Conservation (phyloP, 352 stramenopile species). For the Pythium utonaiense region DNA sequence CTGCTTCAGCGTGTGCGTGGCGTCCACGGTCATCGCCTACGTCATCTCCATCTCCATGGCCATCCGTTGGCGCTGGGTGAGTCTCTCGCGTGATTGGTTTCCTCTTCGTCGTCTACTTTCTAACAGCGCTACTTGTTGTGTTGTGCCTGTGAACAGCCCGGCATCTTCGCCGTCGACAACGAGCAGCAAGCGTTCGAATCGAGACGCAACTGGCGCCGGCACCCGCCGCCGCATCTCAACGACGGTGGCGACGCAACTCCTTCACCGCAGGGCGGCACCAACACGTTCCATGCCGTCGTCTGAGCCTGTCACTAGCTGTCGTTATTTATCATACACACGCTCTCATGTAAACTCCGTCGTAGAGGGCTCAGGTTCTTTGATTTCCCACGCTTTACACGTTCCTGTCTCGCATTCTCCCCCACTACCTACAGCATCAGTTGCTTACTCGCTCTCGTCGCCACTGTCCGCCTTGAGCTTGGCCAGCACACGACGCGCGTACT, state of each 20-base stretch:
- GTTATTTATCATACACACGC: constrained; percentile 13
- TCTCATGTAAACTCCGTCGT: not conserved
- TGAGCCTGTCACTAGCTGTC: not conserved
- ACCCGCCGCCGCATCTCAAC: not conserved
- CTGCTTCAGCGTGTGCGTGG: constrained; percentile 64
- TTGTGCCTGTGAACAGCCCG: constrained; percentile 36
- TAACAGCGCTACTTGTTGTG: constrained; percentile 1
- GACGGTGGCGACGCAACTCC: not conserved
- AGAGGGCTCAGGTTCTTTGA: no score
- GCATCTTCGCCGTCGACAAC: constrained; percentile 70
- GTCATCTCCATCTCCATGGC: constrained; percentile 64
- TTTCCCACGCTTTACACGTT: not conserved
- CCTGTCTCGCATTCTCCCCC: not conserved
- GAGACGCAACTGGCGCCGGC: constrained; percentile 17
- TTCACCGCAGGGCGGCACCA: constrained; percentile 1
- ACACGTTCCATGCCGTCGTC: constrained; percentile 14
- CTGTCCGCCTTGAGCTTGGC: constrained; percentile 85
- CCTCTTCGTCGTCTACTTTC: no score
- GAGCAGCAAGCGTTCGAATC: constrained; percentile 50
- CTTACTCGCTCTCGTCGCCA: constrained; percentile 74
- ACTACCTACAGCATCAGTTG: not conserved
- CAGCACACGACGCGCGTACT: constrained; percentile 85
- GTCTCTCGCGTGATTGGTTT: not conserved
- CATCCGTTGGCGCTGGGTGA: constrained; percentile 67
- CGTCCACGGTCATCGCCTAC: constrained; percentile 67